Evolutionary conservation across 768 basidiomycete species (phyloP).

Genomic region (Tylopilus balloui): DNA sequence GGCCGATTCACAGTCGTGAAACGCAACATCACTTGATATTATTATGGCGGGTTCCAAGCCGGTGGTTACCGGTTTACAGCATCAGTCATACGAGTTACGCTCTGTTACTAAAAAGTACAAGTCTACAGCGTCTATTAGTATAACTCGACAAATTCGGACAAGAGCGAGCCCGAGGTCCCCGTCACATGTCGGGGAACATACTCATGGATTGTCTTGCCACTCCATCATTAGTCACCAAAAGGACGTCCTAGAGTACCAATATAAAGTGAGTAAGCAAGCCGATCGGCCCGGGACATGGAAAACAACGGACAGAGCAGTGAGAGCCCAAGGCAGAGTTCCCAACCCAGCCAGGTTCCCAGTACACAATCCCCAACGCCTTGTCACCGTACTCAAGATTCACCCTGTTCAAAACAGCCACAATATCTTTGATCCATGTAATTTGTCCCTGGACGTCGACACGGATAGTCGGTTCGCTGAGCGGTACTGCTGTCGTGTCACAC

Average conservation of each 20-base stretch:
- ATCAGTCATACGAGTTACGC: background rate
- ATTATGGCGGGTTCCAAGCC: background rate
- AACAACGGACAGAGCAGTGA: constrained; percentile 7
- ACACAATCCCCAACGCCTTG: constrained; percentile 11
- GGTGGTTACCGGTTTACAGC: constrained; percentile 2
- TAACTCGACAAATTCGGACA: background rate
- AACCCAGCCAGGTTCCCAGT: constrained; percentile 12
- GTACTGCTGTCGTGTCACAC: background rate
- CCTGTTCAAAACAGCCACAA: background rate
- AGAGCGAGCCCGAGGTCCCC: background rate
- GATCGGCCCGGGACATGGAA: background rate
- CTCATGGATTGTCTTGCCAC: constrained; percentile 7
- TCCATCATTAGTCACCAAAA: constrained; percentile 6
- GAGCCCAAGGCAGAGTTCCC: constrained; percentile 6
- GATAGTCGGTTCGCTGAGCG: constrained; percentile 12
- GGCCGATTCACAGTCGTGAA: background rate
- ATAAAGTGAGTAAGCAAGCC: background rate
- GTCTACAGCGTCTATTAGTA: too few species aligned
- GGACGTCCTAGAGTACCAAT: constrained; percentile 2
- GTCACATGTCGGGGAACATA: background rate
- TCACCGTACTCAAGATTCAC: background rate
- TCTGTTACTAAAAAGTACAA: background rate
- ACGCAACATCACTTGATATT: constrained; percentile 2
- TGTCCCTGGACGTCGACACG: constrained; percentile 3
- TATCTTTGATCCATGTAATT: constrained; percentile 2